Evolutionary conservation across 2,329 filamentous ascomycete genomes (phyloP).

Genomic region (Colletotrichum phormii): DNA sequence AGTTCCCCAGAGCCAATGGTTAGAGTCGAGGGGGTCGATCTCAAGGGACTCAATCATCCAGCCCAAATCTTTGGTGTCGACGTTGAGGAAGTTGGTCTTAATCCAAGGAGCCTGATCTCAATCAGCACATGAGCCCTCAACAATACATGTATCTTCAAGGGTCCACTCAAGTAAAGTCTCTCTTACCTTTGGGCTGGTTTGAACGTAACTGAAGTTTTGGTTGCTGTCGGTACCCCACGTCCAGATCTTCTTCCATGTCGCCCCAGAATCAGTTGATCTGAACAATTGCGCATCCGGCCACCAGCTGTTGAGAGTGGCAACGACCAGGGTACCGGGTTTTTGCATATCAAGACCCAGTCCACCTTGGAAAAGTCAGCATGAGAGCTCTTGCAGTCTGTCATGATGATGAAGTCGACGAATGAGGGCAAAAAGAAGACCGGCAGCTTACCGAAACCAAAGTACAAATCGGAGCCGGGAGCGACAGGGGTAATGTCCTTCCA

Average conservation of each 20-base stretch:
- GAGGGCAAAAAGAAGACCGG: neutral
- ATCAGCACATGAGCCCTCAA: neutral
- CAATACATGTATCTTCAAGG: neutral
- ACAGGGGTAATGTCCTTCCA: conserved; percentile 70
- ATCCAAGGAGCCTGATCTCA: conserved; percentile 61
- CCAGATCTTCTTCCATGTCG: conserved; percentile 66
- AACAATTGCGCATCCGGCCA: conserved; percentile 69
- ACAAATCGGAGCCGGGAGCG: conserved; percentile 54
- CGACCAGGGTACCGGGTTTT: conserved; percentile 66
- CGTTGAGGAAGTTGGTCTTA: conserved; percentile 59
- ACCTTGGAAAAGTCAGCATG: neutral
- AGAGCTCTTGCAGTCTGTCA: too few species aligned
- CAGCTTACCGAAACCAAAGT: conserved; percentile 63
- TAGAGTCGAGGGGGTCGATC: conserved; percentile 68
- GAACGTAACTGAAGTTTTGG: conserved; percentile 58
- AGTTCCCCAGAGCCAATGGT: conserved; percentile 71
- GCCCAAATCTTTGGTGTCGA: conserved; percentile 62
- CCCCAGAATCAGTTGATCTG: conserved; percentile 65
- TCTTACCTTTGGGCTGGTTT: conserved; percentile 53
- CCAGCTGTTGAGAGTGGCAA: conserved; percentile 69
- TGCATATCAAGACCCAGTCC: conserved; percentile 65
- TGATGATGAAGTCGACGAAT: too few species aligned
- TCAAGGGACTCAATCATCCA: conserved; percentile 72
- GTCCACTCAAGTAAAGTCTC: too few species aligned
- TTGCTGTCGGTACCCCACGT: conserved; percentile 59